phyloP scores from a whole-genome alignment of 2,329 filamentous ascomycete genomes.

The Colletotrichum truncatum region DNA sequence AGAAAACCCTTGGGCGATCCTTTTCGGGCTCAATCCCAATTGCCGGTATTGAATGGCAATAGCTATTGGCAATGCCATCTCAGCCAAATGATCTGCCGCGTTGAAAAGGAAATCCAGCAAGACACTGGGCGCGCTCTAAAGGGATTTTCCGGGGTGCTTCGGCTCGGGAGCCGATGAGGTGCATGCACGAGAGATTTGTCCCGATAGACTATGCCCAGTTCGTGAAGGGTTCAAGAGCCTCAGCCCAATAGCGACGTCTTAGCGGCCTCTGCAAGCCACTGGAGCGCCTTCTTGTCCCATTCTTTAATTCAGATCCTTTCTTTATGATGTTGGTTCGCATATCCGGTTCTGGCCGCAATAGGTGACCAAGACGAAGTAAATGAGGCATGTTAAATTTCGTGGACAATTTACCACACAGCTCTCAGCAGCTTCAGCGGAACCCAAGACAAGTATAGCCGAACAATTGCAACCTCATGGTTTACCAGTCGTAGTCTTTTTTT shows the following conservation, averaged over 20 bases:
- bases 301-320: no score
- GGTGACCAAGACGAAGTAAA: no score
- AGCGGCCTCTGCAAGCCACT: no score
- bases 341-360: no score
- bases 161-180: slow-evolving; percentile 14
- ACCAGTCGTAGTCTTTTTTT: no score
- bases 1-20: slow-evolving; percentile 1
- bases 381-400: no score
- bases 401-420: no score
- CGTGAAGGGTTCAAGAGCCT: slow-evolving; percentile 6
- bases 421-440: no score
- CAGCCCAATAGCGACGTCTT: slow-evolving; percentile 4
- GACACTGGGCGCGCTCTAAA: not conserved
- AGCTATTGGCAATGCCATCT: not conserved
- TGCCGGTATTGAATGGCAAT: not conserved
- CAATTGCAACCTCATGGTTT: no score
- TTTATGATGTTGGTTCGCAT: no score
- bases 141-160: slow-evolving; percentile 25
- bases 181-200: slow-evolving; percentile 19
- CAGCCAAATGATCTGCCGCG: not conserved
- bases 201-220: slow-evolving; percentile 23
- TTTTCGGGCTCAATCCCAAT: not conserved
- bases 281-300: no score
- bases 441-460: no score
- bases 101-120: not conserved